Base-by-base conservation (phyloP, 73 alveolate species). In the Halteria grandinella region DNA sequence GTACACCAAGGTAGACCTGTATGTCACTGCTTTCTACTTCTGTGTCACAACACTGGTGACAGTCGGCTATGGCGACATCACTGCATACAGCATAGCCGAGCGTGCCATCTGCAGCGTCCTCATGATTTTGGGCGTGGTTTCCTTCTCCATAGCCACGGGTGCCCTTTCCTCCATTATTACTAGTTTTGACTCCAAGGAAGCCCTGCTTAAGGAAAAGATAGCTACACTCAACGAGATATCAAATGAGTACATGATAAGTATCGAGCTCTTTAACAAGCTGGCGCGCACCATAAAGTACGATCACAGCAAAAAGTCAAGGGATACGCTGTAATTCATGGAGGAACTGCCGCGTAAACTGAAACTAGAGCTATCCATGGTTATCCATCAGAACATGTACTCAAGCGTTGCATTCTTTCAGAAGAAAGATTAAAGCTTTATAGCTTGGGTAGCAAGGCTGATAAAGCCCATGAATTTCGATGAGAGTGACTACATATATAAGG, bases 11-110 rank as follows among this genome's bases (percentile, higher is more conserved):
- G n/a, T n/a, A n/a, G n/a, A n/a, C n/a, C n/a, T n/a, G n/a, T 86
- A 86, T 70, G 59, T 86, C 17, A 60, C 89, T 31, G 64, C 94
- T 0, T 27, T 86, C 21, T 86, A 86, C 45, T 86, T 91, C 88
- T 91, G 89, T 17, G 81, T 86, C 14, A 86, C 90, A 20, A 86
- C 94, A 11, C 80, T 80, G 94, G 82, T 76, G 20, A 86, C 91
- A 14, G 87, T 86, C n/a, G 94, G 91, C n/a, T 86, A 86, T 58
- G 94, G 94, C 2, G 94, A 86, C 70, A 31, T 80, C 5, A 37
- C 64, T 12, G 91, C 94, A 23, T 34, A 71, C 28, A 81, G 80
- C 0, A 62, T 69, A 11, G 25, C 37, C 6, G 94, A 86, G n/a
- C n/a, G n/a, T n/a, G n/a, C n/a, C n/a, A n/a, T n/a, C 37, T 44